A percentile compares a stretch with the other conserved stretches of the same genome.
These are phyloP conservation scores for Saccharomyces eubayanus DNA, from an alignment of 805 yeast genomes.

Conservation along the genomic window DNA sequence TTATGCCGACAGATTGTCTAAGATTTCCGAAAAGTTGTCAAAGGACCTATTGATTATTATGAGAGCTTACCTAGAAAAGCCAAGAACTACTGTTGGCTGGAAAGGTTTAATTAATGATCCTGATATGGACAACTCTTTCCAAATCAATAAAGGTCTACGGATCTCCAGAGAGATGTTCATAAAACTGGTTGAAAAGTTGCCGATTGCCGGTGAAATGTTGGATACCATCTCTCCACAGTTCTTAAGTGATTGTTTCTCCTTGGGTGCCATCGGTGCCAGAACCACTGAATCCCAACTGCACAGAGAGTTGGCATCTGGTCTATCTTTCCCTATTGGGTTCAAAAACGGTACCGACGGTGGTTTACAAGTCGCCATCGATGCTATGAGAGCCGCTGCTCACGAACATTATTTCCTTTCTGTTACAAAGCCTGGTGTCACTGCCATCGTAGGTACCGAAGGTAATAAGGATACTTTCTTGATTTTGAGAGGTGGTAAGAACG, in stretches of 20 bases:
- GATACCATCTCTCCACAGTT: conserved; percentile 97
- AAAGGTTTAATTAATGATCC: conserved; percentile 97
- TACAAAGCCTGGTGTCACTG: conserved; percentile 92
- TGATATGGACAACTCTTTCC: conserved; percentile 84
- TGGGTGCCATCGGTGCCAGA: conserved; percentile 98
- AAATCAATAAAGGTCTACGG: conserved; percentile 89
- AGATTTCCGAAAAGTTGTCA: conserved; percentile 51
- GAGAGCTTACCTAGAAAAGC: conserved; percentile 98
- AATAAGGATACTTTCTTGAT: conserved; percentile 85
- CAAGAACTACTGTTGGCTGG: conserved; percentile 99
- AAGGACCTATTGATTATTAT: conserved; percentile 78
- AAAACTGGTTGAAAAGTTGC: conserved; percentile 71
- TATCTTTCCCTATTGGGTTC: conserved; percentile 97
- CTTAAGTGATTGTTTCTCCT: conserved; percentile 82
- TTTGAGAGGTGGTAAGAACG: conserved; percentile 89
- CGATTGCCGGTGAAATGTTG: conserved; percentile 95
- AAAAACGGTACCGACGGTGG: conserved; percentile 98
- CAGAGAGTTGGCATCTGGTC: conserved; percentile 92
- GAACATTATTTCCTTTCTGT: conserved; percentile 93
- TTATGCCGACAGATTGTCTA: conserved; percentile 61
- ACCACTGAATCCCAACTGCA: conserved; percentile 97
- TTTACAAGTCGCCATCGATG: conserved; percentile 89
- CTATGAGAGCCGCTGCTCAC: conserved; percentile 82
- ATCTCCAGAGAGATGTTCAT: conserved; percentile 81
- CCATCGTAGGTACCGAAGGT: conserved; percentile 93